Evolutionary conservation across 139 green algal species (phyloP), one percentile per base, ranked within the genome.

Genomic region (Micromonas commoda): DNA sequence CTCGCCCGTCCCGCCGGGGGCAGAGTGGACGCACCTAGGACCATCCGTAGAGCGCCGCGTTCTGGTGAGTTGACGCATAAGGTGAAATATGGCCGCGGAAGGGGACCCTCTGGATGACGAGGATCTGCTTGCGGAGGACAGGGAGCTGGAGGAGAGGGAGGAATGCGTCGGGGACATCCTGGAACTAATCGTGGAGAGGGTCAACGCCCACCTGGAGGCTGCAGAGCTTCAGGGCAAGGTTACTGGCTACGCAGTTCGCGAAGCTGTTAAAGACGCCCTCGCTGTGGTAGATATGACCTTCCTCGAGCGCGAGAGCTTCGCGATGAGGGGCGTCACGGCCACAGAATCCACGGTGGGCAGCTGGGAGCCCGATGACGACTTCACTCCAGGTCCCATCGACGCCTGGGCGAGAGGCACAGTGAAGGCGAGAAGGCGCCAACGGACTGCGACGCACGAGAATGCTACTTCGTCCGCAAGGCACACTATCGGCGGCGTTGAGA

Each of bases 91-190:
- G 16, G 9, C 9, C 45, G 45, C 45, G 45, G 9, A 23, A 16
- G 45, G 45, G 9, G 45, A 57, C 45, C 45, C 45, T 16, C 9
- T 57, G 45, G 45, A 57, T 16, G 45, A 57, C 9, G 45, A 57
- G 45, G 45, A 70, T 19, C 63, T 70, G 6, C 29, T 70, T 13
- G 63, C 63, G 63, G 63, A 70, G 29, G 63, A 70, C 20, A 9
- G 63, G 9, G 63, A 70, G 20, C 28, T 35, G 13, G 29, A 39
- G 9, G 63, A 39, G 6, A 9, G 63, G 9, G 63, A 70, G 29
- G 63, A 70, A 13, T 33, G 28, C 28, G 20, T 70, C 28, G 13
- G 20, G 16, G 28, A 70, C 28, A 19, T 19, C 9, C 28, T 70
- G 6, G 63, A 70, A 70, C 16, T 35, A 39, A 39, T 70, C 28